These are phyloP conservation scores for Colletotrichum tofieldiae DNA, from an alignment of 2,329 filamentous ascomycete species.

Conservation along the genomic window DNA sequence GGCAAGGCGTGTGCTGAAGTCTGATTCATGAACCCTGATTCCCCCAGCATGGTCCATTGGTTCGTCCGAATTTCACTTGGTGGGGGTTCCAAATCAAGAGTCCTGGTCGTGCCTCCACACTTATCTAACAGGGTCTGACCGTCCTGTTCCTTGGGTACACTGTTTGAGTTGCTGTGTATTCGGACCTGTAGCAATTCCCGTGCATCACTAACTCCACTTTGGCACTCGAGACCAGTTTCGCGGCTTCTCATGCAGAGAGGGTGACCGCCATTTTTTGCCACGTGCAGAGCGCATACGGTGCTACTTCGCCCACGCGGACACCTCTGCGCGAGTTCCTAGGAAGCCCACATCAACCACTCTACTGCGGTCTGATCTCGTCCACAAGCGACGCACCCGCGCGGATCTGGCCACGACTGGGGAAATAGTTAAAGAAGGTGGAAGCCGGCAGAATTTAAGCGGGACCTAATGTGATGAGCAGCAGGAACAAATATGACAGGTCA, in stretches of 20 bases:
- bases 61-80: constrained; percentile 27
- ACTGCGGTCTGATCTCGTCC: neutral
- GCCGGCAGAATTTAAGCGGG: constrained; percentile 1
- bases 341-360: neutral
- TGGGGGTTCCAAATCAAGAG: constrained; percentile 18
- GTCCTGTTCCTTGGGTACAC: neutral
- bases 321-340: neutral
- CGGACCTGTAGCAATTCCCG: neutral
- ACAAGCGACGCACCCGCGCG: neutral
- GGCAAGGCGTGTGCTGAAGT: constrained; percentile 5
- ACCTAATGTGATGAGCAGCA: neutral
- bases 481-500: neutral
- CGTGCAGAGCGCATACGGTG: constrained; percentile 13
- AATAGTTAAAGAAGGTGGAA: neutral
- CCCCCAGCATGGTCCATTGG: constrained; percentile 22
- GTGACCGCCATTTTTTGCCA: constrained; percentile 15
- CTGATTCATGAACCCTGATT: constrained; percentile 37
- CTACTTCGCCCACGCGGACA: neutral
- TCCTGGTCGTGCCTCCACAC: constrained; percentile 15
- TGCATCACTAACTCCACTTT: constrained; percentile 5
- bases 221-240: constrained; percentile 4
- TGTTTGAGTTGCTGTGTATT: constrained; percentile 4
- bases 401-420: neutral
- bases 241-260: neutral
- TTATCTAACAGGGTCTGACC: neutral